Base-by-base conservation (phyloP, 2,329 filamentous ascomycete genomes). In the Colletotrichum tropicale region DNA sequence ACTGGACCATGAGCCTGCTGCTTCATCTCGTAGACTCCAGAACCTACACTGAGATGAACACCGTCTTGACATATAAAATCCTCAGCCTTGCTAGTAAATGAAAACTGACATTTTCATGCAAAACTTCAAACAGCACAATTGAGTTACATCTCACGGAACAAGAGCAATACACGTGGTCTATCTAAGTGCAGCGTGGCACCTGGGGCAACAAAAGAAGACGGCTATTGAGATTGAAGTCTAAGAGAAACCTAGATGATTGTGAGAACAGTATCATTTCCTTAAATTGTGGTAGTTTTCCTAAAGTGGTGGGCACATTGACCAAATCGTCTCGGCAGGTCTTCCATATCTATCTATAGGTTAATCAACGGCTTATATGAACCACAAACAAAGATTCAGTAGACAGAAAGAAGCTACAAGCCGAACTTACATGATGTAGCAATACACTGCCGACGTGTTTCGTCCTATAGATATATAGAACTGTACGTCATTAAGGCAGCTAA, bases 321-420 rank as follows among this genome's bases (percentile, higher is more conserved):
- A n/a, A 2, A 2, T n/a, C 9, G 2, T 43, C 36, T n/a, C 18
- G 8, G 36, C 4, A 43, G 38, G 16, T n/a, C 18, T 43, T 43
- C 9, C 0, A n/a, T 10, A 5, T 6, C 18, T n/a, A n/a, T 12
- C 18, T 10, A 10, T 2, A 3, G 38, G 9, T 9, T 43, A 5
- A 43, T n/a, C 5, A 48, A 12, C 38, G 9, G 18, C 38, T 6
- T 12, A 48, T 4, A 6, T n/a, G 3, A n/a, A n/a, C 18, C 18
- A n/a, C 0, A 12, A 6, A 18, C 8, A 0, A 9, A 12, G 5
- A 8, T 0, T 48, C 3, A 12, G 38, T 48, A 12, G 0, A 48
- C 1, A n/a, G 38, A 48, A 48, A n/a, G 1, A n/a, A 48, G 18
- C 18, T 43, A 43, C 1, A 0, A 12, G 3, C 10, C 1, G 16